These are phyloP conservation scores for Singerocomus rubriflavus DNA, from an alignment of 1,284 basidiomycete species.

Conservation along the genomic window DNA sequence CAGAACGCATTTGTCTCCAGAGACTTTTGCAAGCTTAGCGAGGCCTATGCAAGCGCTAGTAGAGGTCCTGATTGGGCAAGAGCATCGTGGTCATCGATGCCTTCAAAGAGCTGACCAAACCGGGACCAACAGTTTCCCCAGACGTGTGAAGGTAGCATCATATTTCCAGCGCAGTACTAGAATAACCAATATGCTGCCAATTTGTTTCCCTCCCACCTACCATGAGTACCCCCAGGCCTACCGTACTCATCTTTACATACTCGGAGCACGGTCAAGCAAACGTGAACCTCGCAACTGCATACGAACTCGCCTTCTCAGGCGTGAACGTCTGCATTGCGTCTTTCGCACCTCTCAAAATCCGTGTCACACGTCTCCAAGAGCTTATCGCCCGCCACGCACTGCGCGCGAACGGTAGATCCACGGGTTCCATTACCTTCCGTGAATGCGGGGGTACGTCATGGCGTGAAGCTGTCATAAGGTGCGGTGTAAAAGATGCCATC, in stretches of 20 bases:
- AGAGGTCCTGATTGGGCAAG: no score
- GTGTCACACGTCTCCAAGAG: conserved; percentile 8
- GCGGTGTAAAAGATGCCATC: not conserved
- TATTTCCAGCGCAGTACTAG: no score
- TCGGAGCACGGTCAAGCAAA: conserved; percentile 13
- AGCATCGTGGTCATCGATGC: no score
- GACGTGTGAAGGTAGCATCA: no score
- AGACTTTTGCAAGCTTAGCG: no score
- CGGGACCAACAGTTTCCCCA: no score
- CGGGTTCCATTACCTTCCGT: conserved; percentile 3
- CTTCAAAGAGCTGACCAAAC: no score
- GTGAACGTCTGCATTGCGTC: not conserved
- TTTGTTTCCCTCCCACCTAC: no score
- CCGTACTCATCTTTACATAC: conserved; percentile 10
- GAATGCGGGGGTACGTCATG: conserved; percentile 5
- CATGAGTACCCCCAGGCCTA: not conserved
- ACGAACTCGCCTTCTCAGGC: conserved; percentile 11
- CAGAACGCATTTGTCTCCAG: no score
- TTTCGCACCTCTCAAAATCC: conserved; percentile 1
- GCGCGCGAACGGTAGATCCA: not conserved
- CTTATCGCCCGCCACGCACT: conserved; percentile 5
- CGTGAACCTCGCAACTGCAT: conserved; percentile 13
- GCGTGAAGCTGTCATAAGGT: not conserved
- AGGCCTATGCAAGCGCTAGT: no score
- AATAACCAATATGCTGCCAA: no score